Evolutionary conservation across 2,329 filamentous ascomycete species (phyloP).

Genomic region (Trichoderma simmonsii): DNA sequence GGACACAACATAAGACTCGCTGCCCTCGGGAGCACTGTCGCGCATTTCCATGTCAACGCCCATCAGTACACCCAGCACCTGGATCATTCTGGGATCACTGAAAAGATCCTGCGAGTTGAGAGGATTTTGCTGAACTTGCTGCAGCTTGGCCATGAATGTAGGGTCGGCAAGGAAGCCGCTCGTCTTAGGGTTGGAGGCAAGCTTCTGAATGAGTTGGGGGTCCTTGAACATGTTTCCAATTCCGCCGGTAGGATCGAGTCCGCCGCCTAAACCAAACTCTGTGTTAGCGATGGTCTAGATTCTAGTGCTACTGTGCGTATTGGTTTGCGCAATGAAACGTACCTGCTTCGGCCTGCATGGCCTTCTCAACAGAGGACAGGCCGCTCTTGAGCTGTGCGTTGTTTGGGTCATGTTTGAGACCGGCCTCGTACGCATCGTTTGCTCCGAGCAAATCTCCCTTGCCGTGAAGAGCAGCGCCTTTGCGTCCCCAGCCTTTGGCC

Average conservation of each 20-base stretch:
- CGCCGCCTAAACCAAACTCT: slow-evolving; percentile 24
- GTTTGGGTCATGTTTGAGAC: slow-evolving; percentile 85
- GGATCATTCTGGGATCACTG: slow-evolving; percentile 85
- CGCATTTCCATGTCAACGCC: slow-evolving; percentile 79
- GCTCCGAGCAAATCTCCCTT: slow-evolving; percentile 80
- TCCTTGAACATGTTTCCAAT: slow-evolving; percentile 95
- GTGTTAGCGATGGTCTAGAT: slow-evolving; percentile 21
- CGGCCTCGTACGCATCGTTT: slow-evolving; percentile 86
- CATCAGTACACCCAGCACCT: slow-evolving; percentile 89
- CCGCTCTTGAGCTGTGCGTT: slow-evolving; percentile 94
- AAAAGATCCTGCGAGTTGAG: slow-evolving; percentile 75
- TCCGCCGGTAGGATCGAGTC: slow-evolving; percentile 67
- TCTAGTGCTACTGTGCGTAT: slow-evolving; percentile 13
- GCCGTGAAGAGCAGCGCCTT: slow-evolving; percentile 87
- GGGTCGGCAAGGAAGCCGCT: slow-evolving; percentile 74
- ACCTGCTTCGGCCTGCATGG: slow-evolving; percentile 64
- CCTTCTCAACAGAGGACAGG: slow-evolving; percentile 77
- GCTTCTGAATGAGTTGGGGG: slow-evolving; percentile 83
- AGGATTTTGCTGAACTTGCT: slow-evolving; percentile 77
- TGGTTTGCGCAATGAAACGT: slow-evolving; percentile 16
- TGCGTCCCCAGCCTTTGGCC: slow-evolving; percentile 94
- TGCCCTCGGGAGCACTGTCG: slow-evolving; percentile 36
- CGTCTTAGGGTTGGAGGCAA: slow-evolving; percentile 93
- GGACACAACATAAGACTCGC: slow-evolving; percentile 54
- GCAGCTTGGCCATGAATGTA: slow-evolving; percentile 86